These are phyloP conservation scores for Solanum lignicaule DNA, from an alignment of 257 asterid genomes.

Conservation along the genomic window DNA sequence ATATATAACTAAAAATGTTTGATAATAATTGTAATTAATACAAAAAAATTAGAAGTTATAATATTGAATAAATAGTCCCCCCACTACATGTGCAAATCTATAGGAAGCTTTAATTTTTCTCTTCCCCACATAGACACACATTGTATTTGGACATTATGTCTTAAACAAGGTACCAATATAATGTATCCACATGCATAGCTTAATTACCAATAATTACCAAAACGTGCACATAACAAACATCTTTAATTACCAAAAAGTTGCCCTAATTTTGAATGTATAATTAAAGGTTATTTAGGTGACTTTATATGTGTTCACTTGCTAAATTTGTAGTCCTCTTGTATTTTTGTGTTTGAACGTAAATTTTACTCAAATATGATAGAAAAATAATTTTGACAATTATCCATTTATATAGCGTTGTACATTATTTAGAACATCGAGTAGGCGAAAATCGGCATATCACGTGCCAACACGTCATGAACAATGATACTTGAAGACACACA, in stretches of 20 bases:
- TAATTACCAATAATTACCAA: constrained; percentile 19
- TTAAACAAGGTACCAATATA: background rate
- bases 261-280: background rate
- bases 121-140: background rate
- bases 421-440: background rate
- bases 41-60: background rate
- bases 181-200: constrained; percentile 39
- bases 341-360: background rate
- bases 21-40: background rate
- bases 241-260: background rate
- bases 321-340: background rate
- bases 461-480: background rate
- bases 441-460: background rate
- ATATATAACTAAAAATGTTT: background rate
- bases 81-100: constrained; percentile 36
- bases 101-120: constrained; percentile 9
- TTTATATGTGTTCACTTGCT: background rate
- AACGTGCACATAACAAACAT: constrained; percentile 43
- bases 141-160: constrained; percentile 28
- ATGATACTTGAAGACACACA: background rate
- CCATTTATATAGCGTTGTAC: background rate
- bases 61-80: constrained; percentile 13
- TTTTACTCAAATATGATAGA: background rate
- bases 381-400: background rate
- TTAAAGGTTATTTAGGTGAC: background rate